Evolutionary conservation across 805 yeast species (phyloP), one percentile per base, ranked within the genome.

Genomic region (Metschnikowia lachancei): DNA sequence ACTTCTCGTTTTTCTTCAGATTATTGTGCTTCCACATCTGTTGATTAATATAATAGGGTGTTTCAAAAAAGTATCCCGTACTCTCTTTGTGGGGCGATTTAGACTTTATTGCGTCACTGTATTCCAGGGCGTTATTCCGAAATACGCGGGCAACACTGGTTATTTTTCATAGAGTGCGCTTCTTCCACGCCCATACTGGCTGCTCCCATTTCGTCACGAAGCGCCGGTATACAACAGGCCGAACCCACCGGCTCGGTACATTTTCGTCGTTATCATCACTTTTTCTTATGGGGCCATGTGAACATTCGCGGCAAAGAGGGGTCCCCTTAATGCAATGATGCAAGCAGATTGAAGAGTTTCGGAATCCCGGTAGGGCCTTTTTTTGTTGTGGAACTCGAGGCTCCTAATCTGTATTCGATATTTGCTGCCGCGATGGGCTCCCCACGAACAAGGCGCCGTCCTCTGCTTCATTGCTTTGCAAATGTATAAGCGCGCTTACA

Each of bases 381-480:
- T 26, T 26, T 8, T 12, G 11, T 8, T 26, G 28, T 26, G 28
- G 28, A n/a, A n/a, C 33, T 30, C 33, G 33, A n/a, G 33, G 17
- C 33, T n/a, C 14, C 32, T 39, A 43, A 33, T 30, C 33, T 36
- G 30, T 31, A 33, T 13, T 39, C 13, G 28, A 31, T 39, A 36
- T 44, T 44, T 39, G 39, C 39, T 39, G 28, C 19, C 41, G 45
- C 38, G 28, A 14, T n/a, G 28, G 16, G 33, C 20, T 18, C 17
- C 39, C 4, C 9, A 22, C 16, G 13, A 18, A 18, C 14, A 17
- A n/a, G 43, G 41, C 41, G 48, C 44, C 34, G 24, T 36, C 29
- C 17, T 30, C 30, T 20, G 19, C 16, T 39, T 39, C 36, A 39
- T 45, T 45, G 48, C 48, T 45, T 43, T 38, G 20, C 34, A 44